A percentile compares a stretch with the other conserved stretches of the same genome.
These are phyloP conservation scores for Pterocarpus santalinus DNA, from an alignment of 306 rosid genomes.

Conservation along the genomic window DNA sequence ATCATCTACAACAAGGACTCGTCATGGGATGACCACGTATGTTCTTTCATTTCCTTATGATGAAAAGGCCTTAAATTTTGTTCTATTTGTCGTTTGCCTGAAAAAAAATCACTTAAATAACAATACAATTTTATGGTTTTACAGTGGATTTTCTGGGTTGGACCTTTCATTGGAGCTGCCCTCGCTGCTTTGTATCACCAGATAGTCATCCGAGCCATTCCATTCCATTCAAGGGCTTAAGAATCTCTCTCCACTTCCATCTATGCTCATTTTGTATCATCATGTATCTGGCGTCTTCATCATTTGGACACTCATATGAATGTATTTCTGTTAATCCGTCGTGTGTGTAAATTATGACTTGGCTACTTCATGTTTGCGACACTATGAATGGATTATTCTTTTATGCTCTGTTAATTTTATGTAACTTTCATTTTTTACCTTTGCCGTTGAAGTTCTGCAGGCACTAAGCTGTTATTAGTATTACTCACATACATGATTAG, in stretches of 20 bases:
- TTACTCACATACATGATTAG: no score
- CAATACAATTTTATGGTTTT: neutral
- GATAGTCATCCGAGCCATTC: conserved; percentile 90
- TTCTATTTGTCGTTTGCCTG: neutral
- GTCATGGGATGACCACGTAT: conserved; percentile 87
- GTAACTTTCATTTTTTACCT: no score
- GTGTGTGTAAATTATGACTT: conserved; percentile 54
- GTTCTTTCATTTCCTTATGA: neutral
- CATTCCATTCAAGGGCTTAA: conserved; percentile 76
- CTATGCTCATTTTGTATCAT: neutral
- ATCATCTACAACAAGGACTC: conserved; percentile 73
- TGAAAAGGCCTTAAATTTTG: neutral
- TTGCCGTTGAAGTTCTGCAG: no score
- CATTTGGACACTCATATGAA: conserved; percentile 27
- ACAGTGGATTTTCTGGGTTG: conserved; percentile 98
- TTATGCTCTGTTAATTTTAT: neutral
- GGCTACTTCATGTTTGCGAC: conserved; percentile 15
- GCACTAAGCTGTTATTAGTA: no score
- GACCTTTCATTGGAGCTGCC: conserved; percentile 93
- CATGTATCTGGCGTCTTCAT: conserved; percentile 5
- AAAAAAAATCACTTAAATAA: neutral
- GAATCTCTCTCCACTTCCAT: neutral
- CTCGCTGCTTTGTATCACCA: conserved; percentile 92
- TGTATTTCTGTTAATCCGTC: conserved; percentile 40
- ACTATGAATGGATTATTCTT: conserved; percentile 14